Evolutionary conservation across 495 filamentous ascomycete species (phyloP), one percentile per base, ranked within the genome.

Genomic region (Apiosordaria backusii): DNA sequence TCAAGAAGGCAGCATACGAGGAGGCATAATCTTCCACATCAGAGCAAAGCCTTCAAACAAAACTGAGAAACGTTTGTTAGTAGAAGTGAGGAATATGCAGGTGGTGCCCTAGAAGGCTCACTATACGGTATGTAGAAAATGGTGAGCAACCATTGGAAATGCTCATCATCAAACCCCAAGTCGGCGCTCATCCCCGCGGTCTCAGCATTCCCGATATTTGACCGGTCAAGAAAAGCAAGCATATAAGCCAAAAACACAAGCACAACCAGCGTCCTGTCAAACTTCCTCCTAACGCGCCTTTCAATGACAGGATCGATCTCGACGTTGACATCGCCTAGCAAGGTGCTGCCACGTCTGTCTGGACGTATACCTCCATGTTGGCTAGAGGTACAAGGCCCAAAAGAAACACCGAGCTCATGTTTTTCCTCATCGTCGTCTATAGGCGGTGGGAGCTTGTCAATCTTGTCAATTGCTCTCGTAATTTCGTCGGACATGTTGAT

Each of bases 81-180:
- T 13, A 45, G 9, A 45, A 13, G 10, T 15, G 35, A 45, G 35
- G 9, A 45, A 10, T 2, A 13, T 3, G 35, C 4, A 45, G n/a
- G n/a, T n/a, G n/a, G n/a, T n/a, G n/a, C n/a, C n/a, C n/a, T n/a
- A n/a, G n/a, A n/a, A n/a, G n/a, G n/a, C 35, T 45, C 60, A 80
- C 76, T 86, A 65, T 88, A 88, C 2, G 83, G 77, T 22, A 88
- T 89, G 71, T 93, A 93, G 71, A 93, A 95, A 40, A 91, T 88
- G 0, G 89, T 92, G 57, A 93, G 77, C 19, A 93, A 80, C 90
- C 90, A 96, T 66, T 75, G 69, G 66, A 79, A 84, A 3, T 83
- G 71, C 4, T 58, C 64, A 65, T 78, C 76, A 24, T 75, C 72
- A 22, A 83, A 75, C 10, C 76, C 72, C 52, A 83, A 70, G 50